Base-by-base conservation (phyloP, 108 stramenopile genomes). In the Nitzschia sp. region DNA sequence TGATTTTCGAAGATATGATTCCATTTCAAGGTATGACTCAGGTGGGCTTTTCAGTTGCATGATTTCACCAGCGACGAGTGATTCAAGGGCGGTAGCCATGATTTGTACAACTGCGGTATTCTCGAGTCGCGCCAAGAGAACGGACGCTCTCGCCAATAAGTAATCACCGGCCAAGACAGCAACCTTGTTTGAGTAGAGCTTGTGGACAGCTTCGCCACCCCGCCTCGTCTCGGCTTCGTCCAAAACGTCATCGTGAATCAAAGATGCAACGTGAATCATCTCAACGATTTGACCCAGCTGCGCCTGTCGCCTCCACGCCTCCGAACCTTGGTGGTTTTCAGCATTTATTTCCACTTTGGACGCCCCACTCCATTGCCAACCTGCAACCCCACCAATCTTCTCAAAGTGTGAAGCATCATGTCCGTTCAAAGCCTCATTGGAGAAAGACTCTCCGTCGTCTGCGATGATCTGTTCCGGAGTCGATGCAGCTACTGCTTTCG, bases 81-180 rank as follows among this genome's bases (percentile, higher is more conserved):
- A 86, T 73, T 98, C 96, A 19, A 98, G 87, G 0, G 97, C 97
- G 6, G 89, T 90, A 31, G 97, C 97, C 97, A 98, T 98, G 62
- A 98, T 95, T 70, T 98, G 95, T 1, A 98, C 97, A 31, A 98
- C 97, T 19, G 91, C 87, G 1, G 86, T 96, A 70, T 98, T 93
- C 57, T 94, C 89, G 3, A 98, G 80, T 36, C 94, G 77, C 16
- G 96, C 96, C 41, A 97, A 75, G 16, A 97, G 79, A 8, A 97
- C 95, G 46, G 96, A 97, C 9, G 97, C 97, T 4, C 96, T 67
- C 16, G 96, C 97, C 2, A 98, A 66, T 0, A 98, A 75, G 71
- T 96, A 98, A 65, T 98, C 97, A 5, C 97, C 97, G n/a, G 96
- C 96, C n/a, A 98, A 80, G 16, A 98, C 96, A 0, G 97, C 97